Evolutionary conservation across 2,329 filamentous ascomycete genomes (phyloP), one percentile per base, ranked within the genome.

Genomic region (Ophiocordyceps camponoti-floridani): DNA sequence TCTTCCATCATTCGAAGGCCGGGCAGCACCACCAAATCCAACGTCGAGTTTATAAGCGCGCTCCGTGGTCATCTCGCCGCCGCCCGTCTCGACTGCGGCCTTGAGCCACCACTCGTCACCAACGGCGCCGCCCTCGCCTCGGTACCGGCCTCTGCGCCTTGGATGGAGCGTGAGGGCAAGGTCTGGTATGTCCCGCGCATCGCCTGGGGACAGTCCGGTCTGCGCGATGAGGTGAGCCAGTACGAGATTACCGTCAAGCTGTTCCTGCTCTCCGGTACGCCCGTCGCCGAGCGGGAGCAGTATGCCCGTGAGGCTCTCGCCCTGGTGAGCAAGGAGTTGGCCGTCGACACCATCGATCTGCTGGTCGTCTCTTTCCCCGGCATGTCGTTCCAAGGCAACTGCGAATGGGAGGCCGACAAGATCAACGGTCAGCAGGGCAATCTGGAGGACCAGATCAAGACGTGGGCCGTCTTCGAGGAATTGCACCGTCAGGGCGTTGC

Each of bases 201-300:
- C 58, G 77, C 86, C 60, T 84, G 82, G 69, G 68, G 75, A 12
- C 65, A 73, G 28, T 77, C 76, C 4, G 82, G 82, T 0, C 68
- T 98, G 41, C 70, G 77, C 30, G 91, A 98, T 58, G 87, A 94
- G 52, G 70, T 82, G 26, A 70, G 74, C 47, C 79, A 87, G 52
- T 98, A 98, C 66, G 87, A 95, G 58, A 87, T 95, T 56, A 95
- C 89, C 1, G 81, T 91, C 48, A 98, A 98, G 64, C 66, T 98
- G 19, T 98, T 98, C 68, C 93, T 91, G 62, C 72, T 96, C 27
- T 82, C 86, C 1, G 75, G 74, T 16, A 75, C 84, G 44, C 70
- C 79, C 10, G 65, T 75, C 2, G 69, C 71, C 16, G 65, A 77
- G 50, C 77, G 89, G 47, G 75, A 74, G 51, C 67, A 69, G 45